A percentile compares a stretch with the other conserved stretches of the same genome.
Conservation (phyloP, 345 rosid genomes). For the Heritiera fomes region DNA sequence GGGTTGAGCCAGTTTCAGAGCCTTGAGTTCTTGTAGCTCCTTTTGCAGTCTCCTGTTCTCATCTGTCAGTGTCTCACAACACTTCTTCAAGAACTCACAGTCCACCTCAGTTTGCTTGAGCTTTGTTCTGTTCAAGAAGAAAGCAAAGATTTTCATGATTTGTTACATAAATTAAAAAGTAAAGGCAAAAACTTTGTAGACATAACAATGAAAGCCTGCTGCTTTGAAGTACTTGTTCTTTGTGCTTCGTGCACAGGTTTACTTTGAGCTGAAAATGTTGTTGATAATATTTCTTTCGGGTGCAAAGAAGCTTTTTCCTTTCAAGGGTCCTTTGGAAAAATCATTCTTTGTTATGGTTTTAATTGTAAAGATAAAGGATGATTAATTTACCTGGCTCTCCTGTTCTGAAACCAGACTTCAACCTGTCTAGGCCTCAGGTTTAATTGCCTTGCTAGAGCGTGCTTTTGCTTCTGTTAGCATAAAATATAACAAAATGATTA, state of each 20-base stretch:
- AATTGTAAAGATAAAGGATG: not conserved
- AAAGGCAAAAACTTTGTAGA: not conserved
- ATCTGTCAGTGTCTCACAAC: constrained; percentile 84
- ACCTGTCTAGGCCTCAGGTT: constrained; percentile 92
- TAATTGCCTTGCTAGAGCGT: constrained; percentile 82
- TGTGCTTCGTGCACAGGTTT: constrained; percentile 22
- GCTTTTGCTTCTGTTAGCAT: constrained; percentile 81
- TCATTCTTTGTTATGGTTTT: not conserved
- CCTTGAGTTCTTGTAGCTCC: constrained; percentile 80
- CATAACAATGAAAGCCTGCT: not conserved
- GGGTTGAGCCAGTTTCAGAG: constrained; percentile 55
- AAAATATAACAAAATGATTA: constrained; percentile 5
- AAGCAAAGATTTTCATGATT: not conserved
- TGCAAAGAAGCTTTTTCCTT: not conserved
- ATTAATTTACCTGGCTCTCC: constrained; percentile 85
- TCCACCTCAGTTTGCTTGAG: constrained; percentile 99
- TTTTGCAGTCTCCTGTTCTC: constrained; percentile 94
- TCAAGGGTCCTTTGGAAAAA: constrained; percentile 15
- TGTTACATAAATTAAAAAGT: not conserved
- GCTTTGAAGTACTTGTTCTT: constrained; percentile 15
- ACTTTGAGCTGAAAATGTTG: constrained; percentile 11
- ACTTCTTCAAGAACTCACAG: constrained; percentile 84
- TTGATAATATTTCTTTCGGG: not conserved
- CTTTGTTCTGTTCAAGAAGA: constrained; percentile 63
- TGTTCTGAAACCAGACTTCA: constrained; percentile 98